Base-by-base conservation (phyloP, 202 grass and related monocot species). In the Carex arenaria region DNA sequence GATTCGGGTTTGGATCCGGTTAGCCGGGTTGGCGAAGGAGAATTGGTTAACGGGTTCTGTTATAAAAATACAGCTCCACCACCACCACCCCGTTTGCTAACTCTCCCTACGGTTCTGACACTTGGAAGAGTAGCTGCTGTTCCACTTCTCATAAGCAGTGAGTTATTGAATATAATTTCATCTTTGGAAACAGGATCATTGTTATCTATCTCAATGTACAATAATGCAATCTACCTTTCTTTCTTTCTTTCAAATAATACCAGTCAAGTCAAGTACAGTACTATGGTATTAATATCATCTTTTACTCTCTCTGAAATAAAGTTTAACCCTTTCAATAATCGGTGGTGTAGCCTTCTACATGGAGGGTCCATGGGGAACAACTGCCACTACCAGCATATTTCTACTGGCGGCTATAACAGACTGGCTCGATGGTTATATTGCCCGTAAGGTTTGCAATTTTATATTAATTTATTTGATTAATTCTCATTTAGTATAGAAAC, bases 381-480 rank as follows among this genome's bases (percentile, higher is more conserved):
- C 91, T 20, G 91, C 93, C n/a, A 96, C 93, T 70, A 99, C 96
- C 76, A 85, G 90, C 87, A 96, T 96, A 80, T 99, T 99, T 85
- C 83, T 99, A 85, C 77, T 90, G 67, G 96, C 96, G 73, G 96
- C 96, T 82, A 80, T 94, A 72, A 99, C 96, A 43, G 96, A 99
- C 78, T 99, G 96, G 96, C 88, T 99, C 52, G 96, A 99, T 89
- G 96, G 96, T 76, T 99, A 95, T 82, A 93, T 99, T 83, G 96
- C 96, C 47, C 87, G 96, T 86, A 99, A 99, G 96, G 96, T 94
- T 85, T 87, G 88, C 85, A 6, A 13, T 17, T 30, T 74, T 54
- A 32, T 83, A 54, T 47, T 40, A n/a, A 72, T 36, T 45, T 72
- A 73, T 83, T 52, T 74, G 49, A 82, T 69, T 74, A 64, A 82